Evolutionary conservation across 2,329 filamentous ascomycete species (phyloP), one percentile per base, ranked within the genome.

Genomic region (Ciborinia camelliae): DNA sequence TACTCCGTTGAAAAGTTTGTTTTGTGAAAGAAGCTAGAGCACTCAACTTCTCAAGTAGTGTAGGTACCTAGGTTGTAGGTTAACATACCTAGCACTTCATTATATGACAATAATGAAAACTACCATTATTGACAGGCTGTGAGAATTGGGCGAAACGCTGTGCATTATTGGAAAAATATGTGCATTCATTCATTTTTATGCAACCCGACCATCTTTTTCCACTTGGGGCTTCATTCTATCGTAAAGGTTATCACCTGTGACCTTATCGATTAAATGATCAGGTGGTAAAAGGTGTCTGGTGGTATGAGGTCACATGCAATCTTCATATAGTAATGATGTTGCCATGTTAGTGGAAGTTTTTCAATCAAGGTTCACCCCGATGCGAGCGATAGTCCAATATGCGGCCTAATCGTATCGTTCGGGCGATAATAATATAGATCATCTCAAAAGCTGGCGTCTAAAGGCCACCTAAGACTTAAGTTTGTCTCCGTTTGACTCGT

Each of bases 131-230:
- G 32, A 51, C 39, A 63, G 53, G 52, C 61, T 58, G 30, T 64
- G 18, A 23, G 43, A 41, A 53, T 20, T 58, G 41, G 62, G 62
- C 62, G 62, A 63, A 63, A 58, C 62, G 62, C 62, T 50, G 62
- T 63, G 52, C 43, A 41, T 54, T 54, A 54, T 61, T 61, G 58
- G 58, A 54, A 53, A 43, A 54, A 7, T 9, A n/a, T 45, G 14
- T 52, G 37, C 37, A 62, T 50, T 23, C 39, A 63, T 41, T 10
- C 39, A 41, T 32, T 32, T 58, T 58, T 58, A 63, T 63, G 62
- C 52, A 63, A 43, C n/a, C 43, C 52, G 58, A 43, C n/a, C 43
- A 50, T 58, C 41, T 39, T 30, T 5, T 8, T 53, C n/a, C 15
- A 4, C 23, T 37, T 35, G 5, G 9, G 18, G 41, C 28, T 32